A percentile compares a stretch with the other conserved stretches of the same genome.
These are phyloP conservation scores for Psilocybe azurescens DNA, from an alignment of 768 basidiomycete genomes.

Conservation along the genomic window DNA sequence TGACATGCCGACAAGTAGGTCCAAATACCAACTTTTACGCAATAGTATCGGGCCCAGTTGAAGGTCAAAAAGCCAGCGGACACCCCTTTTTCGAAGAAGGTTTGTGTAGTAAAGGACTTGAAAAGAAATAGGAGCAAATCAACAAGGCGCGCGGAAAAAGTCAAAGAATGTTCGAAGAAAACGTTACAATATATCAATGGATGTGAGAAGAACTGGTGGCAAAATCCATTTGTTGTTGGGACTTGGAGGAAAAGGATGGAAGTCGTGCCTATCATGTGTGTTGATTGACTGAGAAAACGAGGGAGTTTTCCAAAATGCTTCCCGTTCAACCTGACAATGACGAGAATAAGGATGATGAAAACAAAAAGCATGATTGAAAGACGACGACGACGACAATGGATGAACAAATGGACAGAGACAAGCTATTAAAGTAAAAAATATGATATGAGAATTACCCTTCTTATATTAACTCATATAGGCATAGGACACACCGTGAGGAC, in stretches of 20 bases:
- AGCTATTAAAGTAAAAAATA: slow-evolving; percentile 10
- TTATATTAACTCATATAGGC: background rate
- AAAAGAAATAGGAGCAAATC: background rate
- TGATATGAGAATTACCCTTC: background rate
- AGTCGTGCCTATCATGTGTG: no score
- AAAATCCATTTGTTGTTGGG: no score
- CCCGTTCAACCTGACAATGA: background rate
- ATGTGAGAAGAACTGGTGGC: background rate
- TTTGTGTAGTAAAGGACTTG: background rate
- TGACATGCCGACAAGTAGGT: slow-evolving; percentile 35
- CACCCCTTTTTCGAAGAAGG: slow-evolving; percentile 20
- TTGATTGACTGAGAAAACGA: background rate
- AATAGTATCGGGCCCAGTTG: slow-evolving; percentile 34
- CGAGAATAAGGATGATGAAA: background rate
- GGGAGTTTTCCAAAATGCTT: background rate
- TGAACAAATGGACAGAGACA: background rate
- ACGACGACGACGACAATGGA: background rate
- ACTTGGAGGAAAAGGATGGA: no score
- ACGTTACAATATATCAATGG: background rate
- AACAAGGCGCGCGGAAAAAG: slow-evolving; percentile 6
- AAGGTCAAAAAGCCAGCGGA: slow-evolving; percentile 45
- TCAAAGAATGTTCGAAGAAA: background rate
- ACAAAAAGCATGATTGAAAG: background rate
- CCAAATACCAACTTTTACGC: slow-evolving; percentile 12
- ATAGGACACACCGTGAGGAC: slow-evolving; percentile 15